Evolutionary conservation across 129 eudicot genomes (phyloP), one percentile per base, ranked within the genome.

Genomic region (Solidago caesia): DNA sequence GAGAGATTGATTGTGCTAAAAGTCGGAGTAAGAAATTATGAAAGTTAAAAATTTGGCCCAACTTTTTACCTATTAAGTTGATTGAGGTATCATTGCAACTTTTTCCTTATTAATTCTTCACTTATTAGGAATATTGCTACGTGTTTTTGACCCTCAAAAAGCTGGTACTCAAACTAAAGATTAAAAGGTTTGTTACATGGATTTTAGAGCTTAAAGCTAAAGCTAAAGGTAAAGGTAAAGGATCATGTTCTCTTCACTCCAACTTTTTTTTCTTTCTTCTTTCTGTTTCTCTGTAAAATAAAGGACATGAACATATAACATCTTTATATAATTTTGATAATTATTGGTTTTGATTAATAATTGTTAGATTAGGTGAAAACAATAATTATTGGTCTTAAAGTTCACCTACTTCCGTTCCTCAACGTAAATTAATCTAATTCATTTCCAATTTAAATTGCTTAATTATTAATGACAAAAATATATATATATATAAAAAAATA

Each of bases 171-270:
- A 43, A 7, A 64, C 4, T 45, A 63, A 77, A 66, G 47, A 73
- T 65, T 12, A 79, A 79, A 79, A 79, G 69, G 68, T 55, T 67
- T 56, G 0, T 51, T 27, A 46, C 71, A 65, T 72, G 21, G 74
- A 66, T 56, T 72, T 79, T 79, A 79, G 83, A 64, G 73, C 73
- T 66, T 55, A 79, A 79, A 79, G 83, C 27, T 72, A 73, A 78
- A 71, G 72, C 65, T 43, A 71, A 78, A 78, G 76, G 13, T 43
- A 71, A 78, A 78, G 76, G 13, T 78, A 71, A 79, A 79, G 74
- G 44, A 72, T 72, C 68, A 9, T 66, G 64, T 79, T 66, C 83
- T 79, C 68, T 45, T 72, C 58, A 15, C 63, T 71, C 68, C 48
- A 29, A 27, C 62, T 79, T 70, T 72, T 27, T 69, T 64, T 9